Conservation (phyloP, 1,284 basidiomycete species). For the Ustilago xerochloae region DNA sequence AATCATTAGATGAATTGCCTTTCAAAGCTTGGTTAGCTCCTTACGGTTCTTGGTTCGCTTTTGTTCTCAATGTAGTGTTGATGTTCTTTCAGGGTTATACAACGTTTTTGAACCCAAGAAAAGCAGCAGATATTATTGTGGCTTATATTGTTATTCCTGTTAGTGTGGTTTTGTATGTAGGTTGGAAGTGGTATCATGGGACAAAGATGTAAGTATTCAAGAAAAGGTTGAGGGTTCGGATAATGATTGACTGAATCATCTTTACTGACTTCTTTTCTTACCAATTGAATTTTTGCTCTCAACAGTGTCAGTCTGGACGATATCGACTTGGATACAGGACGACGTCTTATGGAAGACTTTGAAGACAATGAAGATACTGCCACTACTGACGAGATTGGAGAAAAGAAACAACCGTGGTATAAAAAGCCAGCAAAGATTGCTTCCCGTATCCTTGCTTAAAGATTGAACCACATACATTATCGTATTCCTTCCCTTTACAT, state of each 20-base stretch:
- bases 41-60: conserved; percentile 30
- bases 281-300: neutral
- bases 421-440: conserved; percentile 27
- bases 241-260: too few species aligned
- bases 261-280: neutral
- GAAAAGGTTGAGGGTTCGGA: too few species aligned
- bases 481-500: too few species aligned
- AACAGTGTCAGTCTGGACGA: conserved; percentile 23
- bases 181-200: conserved; percentile 72
- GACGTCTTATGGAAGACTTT: conserved; percentile 28
- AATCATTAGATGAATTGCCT: conserved; percentile 36
- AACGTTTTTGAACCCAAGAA: conserved; percentile 42
- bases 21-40: conserved; percentile 44
- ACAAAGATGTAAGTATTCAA: conserved; percentile 55
- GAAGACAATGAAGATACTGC: neutral
- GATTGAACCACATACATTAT: too few species aligned
- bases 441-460: conserved; percentile 20
- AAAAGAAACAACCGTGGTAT: conserved; percentile 20
- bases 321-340: conserved; percentile 36
- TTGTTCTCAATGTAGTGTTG: conserved; percentile 41
- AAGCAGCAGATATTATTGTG: conserved; percentile 78
- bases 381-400: neutral
- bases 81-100: conserved; percentile 57
- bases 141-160: conserved; percentile 80
- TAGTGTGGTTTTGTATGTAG: conserved; percentile 81